Evolutionary conservation across 2,329 filamentous ascomycete genomes (phyloP).

Genomic region (Nigrospora osmanthi): DNA sequence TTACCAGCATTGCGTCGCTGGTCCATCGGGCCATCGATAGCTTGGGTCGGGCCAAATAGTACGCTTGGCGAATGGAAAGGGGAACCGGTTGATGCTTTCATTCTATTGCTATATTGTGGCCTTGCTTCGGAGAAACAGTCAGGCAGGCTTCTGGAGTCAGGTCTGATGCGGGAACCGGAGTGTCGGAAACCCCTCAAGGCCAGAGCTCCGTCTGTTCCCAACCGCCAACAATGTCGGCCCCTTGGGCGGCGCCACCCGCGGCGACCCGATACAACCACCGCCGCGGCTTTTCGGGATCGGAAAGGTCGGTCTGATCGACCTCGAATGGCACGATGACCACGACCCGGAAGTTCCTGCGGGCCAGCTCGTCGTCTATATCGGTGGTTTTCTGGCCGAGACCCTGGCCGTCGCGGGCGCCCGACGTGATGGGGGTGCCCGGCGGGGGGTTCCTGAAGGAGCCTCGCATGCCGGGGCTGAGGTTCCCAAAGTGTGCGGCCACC

Average conservation of each 20-base stretch:
- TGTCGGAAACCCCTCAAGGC: constrained; percentile 33
- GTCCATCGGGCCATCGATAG: no score
- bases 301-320: constrained; percentile 68
- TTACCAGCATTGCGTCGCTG: no score
- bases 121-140: no score
- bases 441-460: constrained; percentile 67
- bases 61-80: no score
- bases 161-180: no score
- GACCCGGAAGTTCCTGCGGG: constrained; percentile 71
- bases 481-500: constrained; percentile 83
- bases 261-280: constrained; percentile 62
- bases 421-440: constrained; percentile 53
- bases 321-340: constrained; percentile 74
- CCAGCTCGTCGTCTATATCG: constrained; percentile 61
- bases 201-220: constrained; percentile 69
- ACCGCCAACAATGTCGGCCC: constrained; percentile 29
- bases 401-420: constrained; percentile 34
- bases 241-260: constrained; percentile 18
- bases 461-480: constrained; percentile 69
- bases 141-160: no score
- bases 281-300: constrained; percentile 52
- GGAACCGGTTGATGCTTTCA: no score
- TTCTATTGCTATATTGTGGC: no score
- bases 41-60: no score
- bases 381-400: constrained; percentile 57